Conservation (phyloP, 345 rosid species). For the Hibiscus tridactylites region DNA sequence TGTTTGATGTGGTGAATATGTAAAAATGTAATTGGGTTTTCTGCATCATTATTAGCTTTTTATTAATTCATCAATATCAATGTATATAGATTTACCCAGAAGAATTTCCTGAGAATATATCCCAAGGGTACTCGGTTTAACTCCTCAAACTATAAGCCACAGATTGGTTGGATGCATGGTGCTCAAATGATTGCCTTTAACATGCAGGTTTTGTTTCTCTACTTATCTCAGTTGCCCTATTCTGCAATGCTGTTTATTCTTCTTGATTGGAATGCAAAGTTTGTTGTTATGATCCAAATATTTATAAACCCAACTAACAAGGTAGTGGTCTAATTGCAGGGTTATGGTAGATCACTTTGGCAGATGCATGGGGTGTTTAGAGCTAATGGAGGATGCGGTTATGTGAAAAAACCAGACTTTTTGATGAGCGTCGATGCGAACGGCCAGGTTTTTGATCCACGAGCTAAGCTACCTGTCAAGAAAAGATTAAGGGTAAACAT, state of each 20-base stretch:
- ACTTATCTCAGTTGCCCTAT: neutral
- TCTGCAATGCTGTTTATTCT: neutral
- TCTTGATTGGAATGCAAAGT: neutral
- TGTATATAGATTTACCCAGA: conserved; percentile 33
- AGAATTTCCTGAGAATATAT: conserved; percentile 44
- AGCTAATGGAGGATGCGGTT: conserved; percentile 91
- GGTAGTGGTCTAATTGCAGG: conserved; percentile 30
- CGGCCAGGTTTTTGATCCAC: conserved; percentile 46
- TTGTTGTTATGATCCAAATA: neutral
- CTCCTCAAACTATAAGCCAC: conserved; percentile 59
- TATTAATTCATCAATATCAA: neutral
- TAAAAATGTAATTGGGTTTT: neutral
- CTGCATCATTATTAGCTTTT: neutral
- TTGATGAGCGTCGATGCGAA: conserved; percentile 32
- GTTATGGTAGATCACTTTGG: conserved; percentile 78
- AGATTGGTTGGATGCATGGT: conserved; percentile 80
- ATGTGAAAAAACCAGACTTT: conserved; percentile 79
- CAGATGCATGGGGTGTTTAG: conserved; percentile 88
- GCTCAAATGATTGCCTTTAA: conserved; percentile 99
- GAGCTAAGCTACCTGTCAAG: conserved; percentile 26
- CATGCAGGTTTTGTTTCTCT: conserved; percentile 69
- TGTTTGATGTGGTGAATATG: neutral
- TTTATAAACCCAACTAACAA: conserved; percentile 7
- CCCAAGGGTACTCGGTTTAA: conserved; percentile 49
- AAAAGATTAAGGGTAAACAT: conserved; percentile 57